Evolutionary conservation across 345 rosid species (phyloP).

Genomic region (Euphorbia lathyris): DNA sequence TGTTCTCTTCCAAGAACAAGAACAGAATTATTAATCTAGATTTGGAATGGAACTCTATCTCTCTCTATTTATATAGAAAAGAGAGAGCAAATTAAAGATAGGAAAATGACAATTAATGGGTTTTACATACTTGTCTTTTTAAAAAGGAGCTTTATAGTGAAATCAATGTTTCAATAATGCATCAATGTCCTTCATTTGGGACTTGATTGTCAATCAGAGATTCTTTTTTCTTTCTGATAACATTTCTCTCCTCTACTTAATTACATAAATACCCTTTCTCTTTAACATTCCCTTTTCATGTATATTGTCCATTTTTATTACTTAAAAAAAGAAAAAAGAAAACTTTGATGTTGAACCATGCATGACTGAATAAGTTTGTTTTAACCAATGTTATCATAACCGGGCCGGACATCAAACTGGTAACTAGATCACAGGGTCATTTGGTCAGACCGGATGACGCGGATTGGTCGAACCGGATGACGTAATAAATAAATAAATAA

Average conservation of each 20-base stretch:
- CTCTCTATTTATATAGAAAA: neutral
- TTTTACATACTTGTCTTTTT: neutral
- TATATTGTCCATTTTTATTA: too few relatives aligned
- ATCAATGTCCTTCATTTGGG: slow-evolving; percentile 1
- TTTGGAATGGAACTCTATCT: neutral
- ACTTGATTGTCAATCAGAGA: slow-evolving; percentile 22
- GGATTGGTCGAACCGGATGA: too few relatives aligned
- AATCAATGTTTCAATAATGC: slow-evolving; percentile 9
- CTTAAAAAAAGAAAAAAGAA: too few relatives aligned
- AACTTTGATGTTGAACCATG: too few relatives aligned
- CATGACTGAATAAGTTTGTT: too few relatives aligned
- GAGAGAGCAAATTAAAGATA: too few relatives aligned
- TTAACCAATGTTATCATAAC: too few relatives aligned
- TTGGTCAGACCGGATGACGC: too few relatives aligned
- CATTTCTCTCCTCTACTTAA: slow-evolving; percentile 7
- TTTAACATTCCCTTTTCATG: too few relatives aligned
- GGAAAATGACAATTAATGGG: neutral
- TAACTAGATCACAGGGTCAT: too few relatives aligned
- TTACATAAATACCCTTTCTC: slow-evolving; percentile 20
- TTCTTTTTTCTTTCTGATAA: slow-evolving; percentile 19
- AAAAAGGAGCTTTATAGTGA: neutral
- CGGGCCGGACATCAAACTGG: too few relatives aligned
- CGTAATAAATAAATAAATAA: too few relatives aligned
- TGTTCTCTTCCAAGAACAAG: neutral
- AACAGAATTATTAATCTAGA: neutral